These are phyloP conservation scores for Starmera amethionina DNA, from an alignment of 805 yeast genomes.

Conservation along the genomic window DNA sequence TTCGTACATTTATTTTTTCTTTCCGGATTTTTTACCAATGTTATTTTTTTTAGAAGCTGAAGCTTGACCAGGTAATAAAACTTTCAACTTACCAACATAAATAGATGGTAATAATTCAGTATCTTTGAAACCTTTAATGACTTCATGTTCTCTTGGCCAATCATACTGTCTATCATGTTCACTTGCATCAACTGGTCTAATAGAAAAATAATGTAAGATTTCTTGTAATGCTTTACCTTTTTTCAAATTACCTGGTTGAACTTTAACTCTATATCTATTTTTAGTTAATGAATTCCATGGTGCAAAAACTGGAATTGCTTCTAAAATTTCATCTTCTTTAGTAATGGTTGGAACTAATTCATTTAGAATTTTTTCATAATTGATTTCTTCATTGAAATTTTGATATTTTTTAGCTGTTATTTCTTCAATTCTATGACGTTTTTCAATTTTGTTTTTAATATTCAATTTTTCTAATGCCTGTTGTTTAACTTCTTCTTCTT, in stretches of 20 bases:
- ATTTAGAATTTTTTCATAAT: conserved; percentile 30
- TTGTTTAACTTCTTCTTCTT: conserved; percentile 25
- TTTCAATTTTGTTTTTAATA: conserved; percentile 24
- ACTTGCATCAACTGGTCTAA: conserved; percentile 33
- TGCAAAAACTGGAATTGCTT: conserved; percentile 79
- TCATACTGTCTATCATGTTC: conserved; percentile 41
- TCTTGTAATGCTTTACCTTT: conserved; percentile 83
- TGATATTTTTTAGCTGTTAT: conserved; percentile 23
- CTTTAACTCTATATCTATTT: conserved; percentile 71
- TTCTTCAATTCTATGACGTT: conserved; percentile 29
- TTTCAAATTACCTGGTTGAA: conserved; percentile 70
- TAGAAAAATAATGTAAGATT: conserved; percentile 45
- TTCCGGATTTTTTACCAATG: conserved; percentile 9
- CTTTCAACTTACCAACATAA: conserved; percentile 64
- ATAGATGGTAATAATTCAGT: conserved; percentile 58
- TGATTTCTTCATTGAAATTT: conserved; percentile 30
- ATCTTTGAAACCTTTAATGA: conserved; percentile 46
- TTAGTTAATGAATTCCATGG: conserved; percentile 81
- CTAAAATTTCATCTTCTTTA: conserved; percentile 41
- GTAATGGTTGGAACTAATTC: conserved; percentile 23
- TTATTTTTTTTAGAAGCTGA: conserved; percentile 17
- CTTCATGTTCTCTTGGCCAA: conserved; percentile 62
- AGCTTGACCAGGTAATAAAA: conserved; percentile 43
- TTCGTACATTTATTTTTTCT: conserved; percentile 8
- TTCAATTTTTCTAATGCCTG: conserved; percentile 23